A percentile compares a stretch with the other conserved stretches of the same genome.
phyloP scores from a whole-genome alignment of 2,329 filamentous ascomycete species.

The Sporothrix mexicana region DNA sequence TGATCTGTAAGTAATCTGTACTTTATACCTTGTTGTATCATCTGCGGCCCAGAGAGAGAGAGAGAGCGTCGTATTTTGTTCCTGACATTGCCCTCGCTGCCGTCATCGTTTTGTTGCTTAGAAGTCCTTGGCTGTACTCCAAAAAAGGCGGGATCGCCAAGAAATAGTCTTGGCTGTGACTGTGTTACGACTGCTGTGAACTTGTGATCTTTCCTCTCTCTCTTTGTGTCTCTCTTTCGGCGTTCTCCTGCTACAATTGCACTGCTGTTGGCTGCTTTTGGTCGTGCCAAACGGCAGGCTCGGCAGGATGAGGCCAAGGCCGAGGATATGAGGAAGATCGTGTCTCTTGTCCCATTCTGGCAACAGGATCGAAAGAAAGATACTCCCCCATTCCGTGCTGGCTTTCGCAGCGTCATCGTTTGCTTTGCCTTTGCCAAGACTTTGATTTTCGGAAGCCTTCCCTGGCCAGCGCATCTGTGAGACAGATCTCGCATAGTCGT shows the following conservation, averaged over 20 bases:
- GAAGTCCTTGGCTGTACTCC: background rate
- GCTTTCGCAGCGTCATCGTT: background rate
- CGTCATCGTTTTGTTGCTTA: background rate
- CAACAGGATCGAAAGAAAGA: no score
- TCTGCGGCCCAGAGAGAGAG: background rate
- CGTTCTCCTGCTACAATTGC: constrained; percentile 12
- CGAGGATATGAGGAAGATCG: background rate
- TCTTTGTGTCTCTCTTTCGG: background rate
- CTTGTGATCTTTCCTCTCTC: background rate
- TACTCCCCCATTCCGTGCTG: no score
- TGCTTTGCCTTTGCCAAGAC: background rate
- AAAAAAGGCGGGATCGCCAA: background rate
- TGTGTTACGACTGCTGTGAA: background rate
- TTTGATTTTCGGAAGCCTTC: background rate
- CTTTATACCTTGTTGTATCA: background rate
- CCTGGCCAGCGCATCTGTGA: background rate
- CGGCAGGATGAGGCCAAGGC: constrained; percentile 3
- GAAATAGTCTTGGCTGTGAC: background rate
- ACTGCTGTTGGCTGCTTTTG: background rate
- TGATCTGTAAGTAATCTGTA: background rate
- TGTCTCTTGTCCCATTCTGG: background rate
- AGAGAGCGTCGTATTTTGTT: background rate
- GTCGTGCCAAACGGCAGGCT: constrained; percentile 3
- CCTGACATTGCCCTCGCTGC: background rate
- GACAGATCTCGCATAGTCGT: constrained; percentile 4